Base-by-base conservation (phyloP, 176 grass and related monocot species). In the Cenchrus purpureus region DNA sequence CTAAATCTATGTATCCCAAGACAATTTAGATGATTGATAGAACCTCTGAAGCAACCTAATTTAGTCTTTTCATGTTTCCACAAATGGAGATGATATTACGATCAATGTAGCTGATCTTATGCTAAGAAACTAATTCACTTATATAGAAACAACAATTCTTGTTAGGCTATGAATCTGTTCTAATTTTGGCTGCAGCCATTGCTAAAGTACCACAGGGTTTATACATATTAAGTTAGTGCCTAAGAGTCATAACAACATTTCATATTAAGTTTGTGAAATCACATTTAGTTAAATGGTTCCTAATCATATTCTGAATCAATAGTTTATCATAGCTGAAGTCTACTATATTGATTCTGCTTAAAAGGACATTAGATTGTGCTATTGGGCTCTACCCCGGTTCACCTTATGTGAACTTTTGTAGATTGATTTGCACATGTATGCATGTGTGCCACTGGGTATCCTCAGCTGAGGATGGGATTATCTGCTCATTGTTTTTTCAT, bases 1-100 rank as follows among this genome's bases (percentile, higher is more conserved):
- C 19, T 78, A 46, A 48, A 49, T 48, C 29, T 44, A 22, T 45
- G 10, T 8, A 46, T 46, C 12, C 10, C 42, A 70, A 22, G 40
- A 42, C 19, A 42, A 68, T 70, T 70, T 68, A 70, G 67, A 45
- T 45, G 67, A 45, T 70, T 70, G 67, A 70, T 70, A 29, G n/a
- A 49, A 7, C 46, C 46, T 49, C 46, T 49, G 46, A 49, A 49
- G 8, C 46, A 49, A 49, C 37, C 58, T 78, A 63, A 61, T 45
- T 4, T 3, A 25, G 58, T 43, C 32, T 59, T 43, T 59, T 45
- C 10, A 13, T 43, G 20, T 40, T 57, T 43, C 16, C n/a, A 76
- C 19, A 12, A 22, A 60, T 34, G 8, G 1, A 46, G 55, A 70
- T 77, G 40, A 22, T 70, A 42, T 58, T 58, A 56, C 4, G 50